phyloP scores from a whole-genome alignment of 2,329 filamentous ascomycete genomes.

The Chrysosphaeria jannelii region DNA sequence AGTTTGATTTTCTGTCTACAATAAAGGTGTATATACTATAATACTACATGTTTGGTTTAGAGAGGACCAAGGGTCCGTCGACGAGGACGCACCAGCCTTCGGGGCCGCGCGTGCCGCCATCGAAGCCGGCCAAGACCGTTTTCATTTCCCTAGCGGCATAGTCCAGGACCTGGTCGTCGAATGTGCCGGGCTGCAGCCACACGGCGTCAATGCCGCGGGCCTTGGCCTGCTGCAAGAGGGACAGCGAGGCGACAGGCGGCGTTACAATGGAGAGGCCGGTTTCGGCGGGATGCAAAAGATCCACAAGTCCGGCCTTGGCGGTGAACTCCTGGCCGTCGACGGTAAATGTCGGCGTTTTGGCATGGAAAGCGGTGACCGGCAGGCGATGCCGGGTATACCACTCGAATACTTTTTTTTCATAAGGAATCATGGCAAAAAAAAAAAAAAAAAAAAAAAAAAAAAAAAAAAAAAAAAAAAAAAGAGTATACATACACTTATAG shows the following conservation, averaged over 20 bases:
- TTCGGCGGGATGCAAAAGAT: slow-evolving; percentile 31
- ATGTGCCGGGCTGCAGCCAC: slow-evolving; percentile 79
- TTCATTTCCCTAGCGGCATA: slow-evolving; percentile 27
- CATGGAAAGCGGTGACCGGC: slow-evolving; percentile 61
- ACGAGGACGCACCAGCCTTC: slow-evolving; percentile 77
- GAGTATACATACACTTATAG: slow-evolving; percentile 35
- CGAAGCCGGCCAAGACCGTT: slow-evolving; percentile 41
- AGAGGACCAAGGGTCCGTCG: too few species aligned
- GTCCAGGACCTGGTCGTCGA: slow-evolving; percentile 41
- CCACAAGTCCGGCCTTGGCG: slow-evolving; percentile 32
- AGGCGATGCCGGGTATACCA: slow-evolving; percentile 65
- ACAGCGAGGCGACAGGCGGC: slow-evolving; percentile 44
- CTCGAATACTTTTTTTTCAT: slow-evolving; percentile 37
- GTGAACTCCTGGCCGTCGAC: slow-evolving; percentile 24
- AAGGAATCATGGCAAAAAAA: not conserved
- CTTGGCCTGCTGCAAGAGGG: slow-evolving; percentile 50
- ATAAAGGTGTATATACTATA: too few species aligned
- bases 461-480: not conserved
- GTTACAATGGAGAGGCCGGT: slow-evolving; percentile 72
- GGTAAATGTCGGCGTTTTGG: slow-evolving; percentile 30
- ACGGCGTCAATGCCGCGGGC: slow-evolving; percentile 41
- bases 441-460: not conserved
- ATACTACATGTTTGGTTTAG: too few species aligned
- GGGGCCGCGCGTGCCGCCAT: slow-evolving; percentile 29
- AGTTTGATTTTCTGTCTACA: too few species aligned